Base-by-base conservation (phyloP, 2,329 filamentous ascomycete species). In the Mycosphaerella sp. region DNA sequence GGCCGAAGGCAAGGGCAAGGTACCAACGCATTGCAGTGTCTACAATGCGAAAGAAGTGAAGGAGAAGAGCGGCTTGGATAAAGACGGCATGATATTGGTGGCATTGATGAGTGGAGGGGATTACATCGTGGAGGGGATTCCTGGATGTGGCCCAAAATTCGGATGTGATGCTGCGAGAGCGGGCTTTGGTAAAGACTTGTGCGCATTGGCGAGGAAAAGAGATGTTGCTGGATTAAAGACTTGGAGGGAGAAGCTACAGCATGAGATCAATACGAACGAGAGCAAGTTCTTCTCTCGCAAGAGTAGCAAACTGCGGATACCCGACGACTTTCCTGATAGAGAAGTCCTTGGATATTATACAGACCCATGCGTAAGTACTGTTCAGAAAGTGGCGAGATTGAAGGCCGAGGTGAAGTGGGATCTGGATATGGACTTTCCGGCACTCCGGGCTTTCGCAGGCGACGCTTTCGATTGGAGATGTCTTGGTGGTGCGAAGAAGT, bases 31-130 rank as follows among this genome's bases (percentile, higher is more conserved):
- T 64, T 85, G 97, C 47, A 87, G 85, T 39, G 73, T 94, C 42
- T 94, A 95, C 66, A 81, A 89, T 50, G 79, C 80, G 0, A 68
- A 76, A 9, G 74, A 78, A 34, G 79, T 82, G 0, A 75, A 75
- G 60, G 68, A 71, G n/a, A 72, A 50, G 51, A 73, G 69, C 1
- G 85, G 85, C 0, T 73, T 97, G 41, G 87, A 90, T 62, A 77
- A 86, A 16, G 84, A 93, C 56, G 91, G 89, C 0, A 95, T 98
- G 90, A 85, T 97, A 17, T 73, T 98, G 10, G 86, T 97, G 16
- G 93, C 93, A 0, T 73, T 98, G 55, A 89, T 98, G 79, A 96
- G 90, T 60, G 93, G 93, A 6, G 93, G 93, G 6, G 93, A 98
- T 68, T 98, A 98, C 62, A 75, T 91, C 0, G 87, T 90, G 0